phyloP scores from a whole-genome alignment of 495 filamentous ascomycete species.

The Cercophora samala region DNA sequence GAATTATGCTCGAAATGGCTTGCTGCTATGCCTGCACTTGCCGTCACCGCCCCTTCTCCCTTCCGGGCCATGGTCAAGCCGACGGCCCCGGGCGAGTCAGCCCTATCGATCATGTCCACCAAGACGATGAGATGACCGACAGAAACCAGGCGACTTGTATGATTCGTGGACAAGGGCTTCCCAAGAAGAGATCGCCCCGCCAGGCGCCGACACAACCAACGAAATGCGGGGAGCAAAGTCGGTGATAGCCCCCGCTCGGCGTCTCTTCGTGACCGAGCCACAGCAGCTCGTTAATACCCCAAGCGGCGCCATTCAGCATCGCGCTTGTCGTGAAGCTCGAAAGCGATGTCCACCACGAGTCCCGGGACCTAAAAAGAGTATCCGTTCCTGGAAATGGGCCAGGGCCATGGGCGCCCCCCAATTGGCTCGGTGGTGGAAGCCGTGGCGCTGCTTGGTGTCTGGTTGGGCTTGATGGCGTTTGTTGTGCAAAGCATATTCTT shows the following conservation, averaged over 20 bases:
- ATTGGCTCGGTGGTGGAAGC: conserved; percentile 25
- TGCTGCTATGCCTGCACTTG: not conserved
- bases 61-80: not conserved
- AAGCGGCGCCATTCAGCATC: not conserved
- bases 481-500: conserved; percentile 23
- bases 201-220: not conserved
- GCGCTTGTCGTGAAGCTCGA: conserved; percentile 1
- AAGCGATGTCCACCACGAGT: not conserved
- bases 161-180: not conserved
- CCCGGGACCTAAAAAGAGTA: not conserved
- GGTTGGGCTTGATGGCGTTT: conserved; percentile 10
- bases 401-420: conserved; percentile 14
- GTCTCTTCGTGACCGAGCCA: not conserved
- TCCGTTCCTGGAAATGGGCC: conserved; percentile 28
- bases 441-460: conserved; percentile 14
- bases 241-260: not conserved
- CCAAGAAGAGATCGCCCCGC: not conserved
- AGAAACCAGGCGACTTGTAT: not conserved
- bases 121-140: not conserved
- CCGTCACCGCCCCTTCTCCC: not conserved
- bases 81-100: too few species aligned
- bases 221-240: not conserved
- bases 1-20: not conserved
- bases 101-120: too few species aligned
- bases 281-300: not conserved